Conservation (phyloP, 495 filamentous ascomycete genomes). For the Penicillium verhagenii region DNA sequence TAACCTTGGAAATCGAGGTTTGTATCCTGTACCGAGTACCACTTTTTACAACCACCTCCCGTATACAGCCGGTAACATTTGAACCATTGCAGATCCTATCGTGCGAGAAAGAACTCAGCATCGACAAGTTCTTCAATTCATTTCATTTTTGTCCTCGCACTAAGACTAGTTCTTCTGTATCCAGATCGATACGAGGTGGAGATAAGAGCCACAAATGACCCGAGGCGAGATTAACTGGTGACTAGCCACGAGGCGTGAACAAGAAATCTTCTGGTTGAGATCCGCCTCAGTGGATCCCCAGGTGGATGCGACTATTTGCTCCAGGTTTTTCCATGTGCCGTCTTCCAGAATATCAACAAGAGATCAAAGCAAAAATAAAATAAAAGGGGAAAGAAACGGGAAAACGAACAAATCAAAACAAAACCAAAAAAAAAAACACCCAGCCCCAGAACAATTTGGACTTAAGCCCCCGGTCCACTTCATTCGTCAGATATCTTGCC, state of each 20-base stretch:
- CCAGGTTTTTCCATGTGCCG: slow-evolving; percentile 14
- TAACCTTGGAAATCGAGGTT: no score
- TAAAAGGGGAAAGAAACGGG: background rate
- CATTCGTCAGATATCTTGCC: background rate
- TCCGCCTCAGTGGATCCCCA: slow-evolving; percentile 17
- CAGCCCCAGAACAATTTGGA: background rate
- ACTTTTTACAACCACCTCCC: no score
- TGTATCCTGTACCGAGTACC: no score
- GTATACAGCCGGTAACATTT: no score
- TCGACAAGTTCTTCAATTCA: background rate
- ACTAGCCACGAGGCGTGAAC: slow-evolving; percentile 13
- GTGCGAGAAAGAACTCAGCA: no score
- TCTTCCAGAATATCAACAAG: slow-evolving; percentile 12
- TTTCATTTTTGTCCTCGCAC: background rate
- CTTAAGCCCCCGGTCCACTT: background rate
- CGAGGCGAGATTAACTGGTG: slow-evolving; percentile 7
- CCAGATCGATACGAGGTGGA: slow-evolving; percentile 8
- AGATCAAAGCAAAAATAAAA: background rate
- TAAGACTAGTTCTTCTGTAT: background rate
- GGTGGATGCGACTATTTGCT: slow-evolving; percentile 24
- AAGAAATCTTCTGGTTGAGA: slow-evolving; percentile 19
- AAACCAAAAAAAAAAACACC: background rate
- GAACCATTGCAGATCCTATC: background rate
- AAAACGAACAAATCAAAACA: background rate
- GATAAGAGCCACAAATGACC: slow-evolving; percentile 13